Conservation (phyloP, 148 eudicot genomes). For the Oxyria digyna region DNA sequence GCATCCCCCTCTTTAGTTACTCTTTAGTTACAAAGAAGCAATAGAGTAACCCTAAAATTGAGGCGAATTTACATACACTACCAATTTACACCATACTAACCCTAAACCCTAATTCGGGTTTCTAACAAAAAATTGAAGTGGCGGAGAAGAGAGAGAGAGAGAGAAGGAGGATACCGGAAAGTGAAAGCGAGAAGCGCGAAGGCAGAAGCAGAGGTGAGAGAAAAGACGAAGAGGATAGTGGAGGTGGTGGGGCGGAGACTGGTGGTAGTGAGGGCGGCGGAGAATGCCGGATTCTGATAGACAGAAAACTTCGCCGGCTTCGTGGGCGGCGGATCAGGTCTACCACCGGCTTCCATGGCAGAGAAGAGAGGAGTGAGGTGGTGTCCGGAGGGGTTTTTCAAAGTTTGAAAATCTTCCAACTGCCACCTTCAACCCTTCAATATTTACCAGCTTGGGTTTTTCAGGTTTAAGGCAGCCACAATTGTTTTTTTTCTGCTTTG, state of each 20-base stretch:
- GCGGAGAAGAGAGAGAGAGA: neutral
- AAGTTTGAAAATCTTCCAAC: neutral
- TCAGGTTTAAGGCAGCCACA: no score
- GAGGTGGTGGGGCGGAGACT: constrained; percentile 61
- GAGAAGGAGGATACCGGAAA: constrained; percentile 26
- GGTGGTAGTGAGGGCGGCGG: constrained; percentile 67
- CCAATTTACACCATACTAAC: neutral
- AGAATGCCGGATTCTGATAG: constrained; percentile 64
- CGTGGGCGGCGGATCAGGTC: neutral
- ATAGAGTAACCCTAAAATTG: neutral
- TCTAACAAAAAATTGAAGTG: neutral
- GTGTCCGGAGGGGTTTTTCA: neutral
- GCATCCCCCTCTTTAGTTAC: neutral
- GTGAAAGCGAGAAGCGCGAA: constrained; percentile 27
- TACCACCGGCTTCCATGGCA: constrained; percentile 9
- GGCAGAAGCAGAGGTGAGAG: constrained; percentile 44
- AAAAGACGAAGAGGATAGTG: constrained; percentile 42
- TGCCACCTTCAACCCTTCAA: no score
- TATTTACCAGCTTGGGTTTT: no score
- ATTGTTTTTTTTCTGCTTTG: no score
- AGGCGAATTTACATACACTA: neutral
- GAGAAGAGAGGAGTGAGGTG: neutral
- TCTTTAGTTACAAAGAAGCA: neutral
- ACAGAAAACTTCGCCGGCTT: constrained; percentile 51
- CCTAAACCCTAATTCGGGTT: neutral